Conservation (phyloP, 2,329 filamentous ascomycete genomes). For the Coleophoma cylindrospora region DNA sequence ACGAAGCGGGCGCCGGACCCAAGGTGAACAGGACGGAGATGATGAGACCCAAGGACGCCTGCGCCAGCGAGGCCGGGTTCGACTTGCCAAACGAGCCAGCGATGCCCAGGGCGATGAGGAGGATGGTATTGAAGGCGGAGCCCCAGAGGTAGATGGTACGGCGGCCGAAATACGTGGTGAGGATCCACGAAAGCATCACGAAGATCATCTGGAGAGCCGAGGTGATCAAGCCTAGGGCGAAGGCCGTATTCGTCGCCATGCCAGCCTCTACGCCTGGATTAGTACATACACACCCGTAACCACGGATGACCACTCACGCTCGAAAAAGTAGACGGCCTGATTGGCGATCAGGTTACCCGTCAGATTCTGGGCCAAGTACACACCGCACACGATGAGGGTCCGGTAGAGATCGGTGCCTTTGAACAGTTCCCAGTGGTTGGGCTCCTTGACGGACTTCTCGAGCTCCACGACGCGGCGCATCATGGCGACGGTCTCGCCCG, state of each 20-base stretch:
- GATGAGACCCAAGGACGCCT: slow-evolving; percentile 56
- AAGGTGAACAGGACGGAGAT: slow-evolving; percentile 58
- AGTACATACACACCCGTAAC: too few relatives aligned
- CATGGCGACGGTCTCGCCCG: slow-evolving; percentile 49
- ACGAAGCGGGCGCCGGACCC: slow-evolving; percentile 48
- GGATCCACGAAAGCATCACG: slow-evolving; percentile 60
- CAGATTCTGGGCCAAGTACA: slow-evolving; percentile 54
- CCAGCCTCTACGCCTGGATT: slow-evolving; percentile 30
- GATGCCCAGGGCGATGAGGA: slow-evolving; percentile 53
- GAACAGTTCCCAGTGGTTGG: slow-evolving; percentile 45
- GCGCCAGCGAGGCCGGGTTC: slow-evolving; percentile 40
- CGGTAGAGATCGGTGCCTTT: slow-evolving; percentile 50
- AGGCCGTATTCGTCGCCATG: slow-evolving; percentile 45
- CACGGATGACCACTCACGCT: slow-evolving; percentile 33
- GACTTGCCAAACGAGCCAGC: slow-evolving; percentile 42
- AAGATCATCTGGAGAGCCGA: slow-evolving; percentile 54
- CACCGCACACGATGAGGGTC: slow-evolving; percentile 50
- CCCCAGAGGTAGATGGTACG: slow-evolving; percentile 59
- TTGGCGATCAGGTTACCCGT: slow-evolving; percentile 59
- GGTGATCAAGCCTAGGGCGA: slow-evolving; percentile 56
- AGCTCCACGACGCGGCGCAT: slow-evolving; percentile 52
- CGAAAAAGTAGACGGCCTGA: slow-evolving; percentile 25
- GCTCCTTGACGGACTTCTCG: slow-evolving; percentile 40
- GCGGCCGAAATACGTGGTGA: slow-evolving; percentile 57
- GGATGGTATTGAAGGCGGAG: slow-evolving; percentile 42